Evolutionary conservation across 495 filamentous ascomycete genomes (phyloP).

Genomic region (Aspergillus sparsus): DNA sequence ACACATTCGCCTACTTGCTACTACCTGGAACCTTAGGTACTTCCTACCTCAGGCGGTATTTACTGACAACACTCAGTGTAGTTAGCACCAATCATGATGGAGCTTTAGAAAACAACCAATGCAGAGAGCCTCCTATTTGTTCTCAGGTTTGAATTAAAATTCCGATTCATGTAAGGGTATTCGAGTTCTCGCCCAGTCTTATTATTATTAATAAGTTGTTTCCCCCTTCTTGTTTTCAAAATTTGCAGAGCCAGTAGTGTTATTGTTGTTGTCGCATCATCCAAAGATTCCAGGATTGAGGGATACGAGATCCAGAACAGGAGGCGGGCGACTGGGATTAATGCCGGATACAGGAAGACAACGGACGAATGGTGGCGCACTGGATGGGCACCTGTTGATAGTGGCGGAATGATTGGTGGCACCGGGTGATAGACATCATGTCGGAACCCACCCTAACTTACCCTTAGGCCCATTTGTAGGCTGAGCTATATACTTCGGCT

Average conservation of each 20-base stretch:
- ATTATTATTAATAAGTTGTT: neutral
- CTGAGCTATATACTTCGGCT: conserved; percentile 2
- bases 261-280: conserved; percentile 3
- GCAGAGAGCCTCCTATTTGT: conserved; percentile 1
- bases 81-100: neutral
- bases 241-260: neutral
- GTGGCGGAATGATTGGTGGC: conserved; percentile 25
- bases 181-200: neutral
- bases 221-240: conserved; percentile 1
- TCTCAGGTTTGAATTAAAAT: neutral
- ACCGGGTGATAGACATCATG: conserved; percentile 13
- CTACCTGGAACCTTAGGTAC: no score
- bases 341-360: conserved; percentile 16
- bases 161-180: neutral
- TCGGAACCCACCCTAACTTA: conserved; percentile 16
- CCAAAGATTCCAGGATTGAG: conserved; percentile 11
- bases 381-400: conserved; percentile 57
- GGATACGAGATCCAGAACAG: conserved; percentile 18
- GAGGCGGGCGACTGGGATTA: conserved; percentile 11
- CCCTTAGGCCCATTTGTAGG: neutral
- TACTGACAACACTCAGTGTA: no score
- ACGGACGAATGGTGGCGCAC: conserved; percentile 39
- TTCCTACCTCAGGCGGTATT: no score
- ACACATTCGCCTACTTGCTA: no score
- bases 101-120: neutral